phyloP scores from a whole-genome alignment of 805 yeast species.

The Ogataea neopini region DNA sequence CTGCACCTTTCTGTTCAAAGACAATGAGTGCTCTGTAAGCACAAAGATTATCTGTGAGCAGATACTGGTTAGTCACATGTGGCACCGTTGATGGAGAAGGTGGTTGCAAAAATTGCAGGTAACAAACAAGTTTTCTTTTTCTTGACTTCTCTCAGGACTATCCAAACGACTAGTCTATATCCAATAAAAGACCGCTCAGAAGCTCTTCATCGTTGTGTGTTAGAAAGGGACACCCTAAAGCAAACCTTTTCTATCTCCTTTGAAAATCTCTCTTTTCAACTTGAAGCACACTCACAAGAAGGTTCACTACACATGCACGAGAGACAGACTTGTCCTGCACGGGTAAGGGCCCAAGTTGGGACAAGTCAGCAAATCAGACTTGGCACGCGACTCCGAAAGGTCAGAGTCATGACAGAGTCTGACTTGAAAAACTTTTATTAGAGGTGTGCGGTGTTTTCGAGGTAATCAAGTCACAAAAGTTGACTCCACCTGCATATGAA shows the following conservation, averaged over 20 bases:
- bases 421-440: not conserved
- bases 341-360: not conserved
- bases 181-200: not conserved
- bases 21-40: too few relatives aligned
- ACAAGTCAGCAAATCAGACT: conserved; percentile 3
- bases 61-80: too few relatives aligned
- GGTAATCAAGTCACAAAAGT: not conserved
- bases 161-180: not conserved
- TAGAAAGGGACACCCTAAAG: too few relatives aligned
- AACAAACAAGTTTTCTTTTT: too few relatives aligned
- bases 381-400: conserved; percentile 3
- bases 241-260: not conserved
- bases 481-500: conserved; percentile 18
- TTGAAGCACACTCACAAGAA: conserved; percentile 4
- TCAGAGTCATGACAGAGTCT: conserved; percentile 2
- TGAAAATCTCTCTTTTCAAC: not conserved
- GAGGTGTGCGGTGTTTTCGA: conserved; percentile 11
- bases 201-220: too few relatives aligned
- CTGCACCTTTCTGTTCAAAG: too few relatives aligned
- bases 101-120: too few relatives aligned
- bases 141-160: too few relatives aligned
- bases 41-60: too few relatives aligned
- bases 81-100: too few relatives aligned
- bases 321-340: conserved; percentile 2
- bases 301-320: conserved; percentile 8